A percentile compares a stretch with the other conserved stretches of the same genome.
phyloP scores from a whole-genome alignment of 306 rosid species.

The Acacia crassicarpa region DNA sequence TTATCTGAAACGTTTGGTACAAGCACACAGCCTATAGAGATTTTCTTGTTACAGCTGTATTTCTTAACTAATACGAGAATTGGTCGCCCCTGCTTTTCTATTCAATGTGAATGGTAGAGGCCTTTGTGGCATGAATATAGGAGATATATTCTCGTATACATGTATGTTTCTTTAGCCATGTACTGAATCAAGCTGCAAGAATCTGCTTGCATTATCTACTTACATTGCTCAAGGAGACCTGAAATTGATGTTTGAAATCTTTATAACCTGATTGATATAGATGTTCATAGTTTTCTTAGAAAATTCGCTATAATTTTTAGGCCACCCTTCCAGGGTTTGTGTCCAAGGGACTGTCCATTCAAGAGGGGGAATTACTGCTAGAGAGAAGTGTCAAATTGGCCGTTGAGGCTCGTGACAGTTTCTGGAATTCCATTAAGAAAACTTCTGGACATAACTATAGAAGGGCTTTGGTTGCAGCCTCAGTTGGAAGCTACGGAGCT shows the following conservation, averaged over 20 bases:
- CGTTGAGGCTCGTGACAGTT: constrained; percentile 77
- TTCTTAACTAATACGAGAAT: neutral
- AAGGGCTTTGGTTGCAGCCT: constrained; percentile 84
- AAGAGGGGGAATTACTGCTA: constrained; percentile 68
- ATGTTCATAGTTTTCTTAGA: neutral
- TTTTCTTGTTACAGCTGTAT: neutral
- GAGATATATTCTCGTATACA: neutral
- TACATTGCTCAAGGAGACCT: neutral
- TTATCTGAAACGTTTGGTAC: neutral
- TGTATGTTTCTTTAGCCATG: neutral
- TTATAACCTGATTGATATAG: neutral
- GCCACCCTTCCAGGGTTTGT: constrained; percentile 81
- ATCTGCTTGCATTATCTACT: constrained; percentile 6
- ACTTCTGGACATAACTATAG: constrained; percentile 48
- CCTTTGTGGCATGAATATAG: neutral
- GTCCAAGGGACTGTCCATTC: constrained; percentile 64
- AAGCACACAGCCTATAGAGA: too few relatives aligned
- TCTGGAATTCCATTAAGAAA: constrained; percentile 54
- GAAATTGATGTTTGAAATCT: constrained; percentile 4
- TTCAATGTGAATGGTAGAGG: neutral
- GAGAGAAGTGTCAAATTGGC: constrained; percentile 75
- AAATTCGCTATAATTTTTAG: constrained; percentile 32
- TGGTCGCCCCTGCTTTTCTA: neutral
- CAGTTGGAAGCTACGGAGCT: constrained; percentile 95
- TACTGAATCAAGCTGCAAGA: constrained; percentile 5